Base-by-base conservation (phyloP, 345 rosid species). In the Durio zibethinus region DNA sequence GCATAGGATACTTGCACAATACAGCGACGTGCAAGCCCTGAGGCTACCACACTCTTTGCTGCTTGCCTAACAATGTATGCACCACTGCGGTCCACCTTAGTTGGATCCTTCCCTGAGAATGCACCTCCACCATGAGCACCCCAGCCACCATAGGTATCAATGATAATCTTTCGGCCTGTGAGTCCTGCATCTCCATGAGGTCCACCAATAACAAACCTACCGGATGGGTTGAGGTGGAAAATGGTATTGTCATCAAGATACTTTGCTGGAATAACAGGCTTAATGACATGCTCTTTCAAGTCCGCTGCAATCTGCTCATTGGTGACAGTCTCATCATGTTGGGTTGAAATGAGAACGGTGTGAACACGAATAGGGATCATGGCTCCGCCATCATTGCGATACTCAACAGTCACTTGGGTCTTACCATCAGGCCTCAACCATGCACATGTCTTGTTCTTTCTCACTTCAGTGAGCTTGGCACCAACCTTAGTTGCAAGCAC, bases 141-240 rank as follows among this genome's bases (percentile, higher is more conserved):
- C 88, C 90, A 87, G 43, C 88, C 90, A 69, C 90, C 90, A 27
- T 85, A 85, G 38, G 90, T 91, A 79, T 91, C 96, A 2, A 91
- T 88, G 77, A 91, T 89, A 65, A 91, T 91, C 84, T 91, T 91
- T 80, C 96, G 82, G 64, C 96, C 96, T 0, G 96, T 91, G 54
- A 91, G 96, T 72, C 96, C 96, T 59, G 96, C 96, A 82, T 89
- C 96, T 78, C 96, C 96, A 23, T 91, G 96, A 29, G 96, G 96
- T 14, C 96, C 96, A 52, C 96, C 96, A 10, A 91, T 91, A 69
- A 91, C 95, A 63, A 91, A 91, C 64, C 95, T 87, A 62, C 95
- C 93, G 4, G 95, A 91, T 33, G 95, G 96, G 84, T 91, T 91
- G 72, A 91, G 73, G 79, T 91, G 96, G 86, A 91, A 91, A 82